Evolutionary conservation across 2,329 filamentous ascomycete species (phyloP).

Genomic region (Sporothrix globosa): DNA sequence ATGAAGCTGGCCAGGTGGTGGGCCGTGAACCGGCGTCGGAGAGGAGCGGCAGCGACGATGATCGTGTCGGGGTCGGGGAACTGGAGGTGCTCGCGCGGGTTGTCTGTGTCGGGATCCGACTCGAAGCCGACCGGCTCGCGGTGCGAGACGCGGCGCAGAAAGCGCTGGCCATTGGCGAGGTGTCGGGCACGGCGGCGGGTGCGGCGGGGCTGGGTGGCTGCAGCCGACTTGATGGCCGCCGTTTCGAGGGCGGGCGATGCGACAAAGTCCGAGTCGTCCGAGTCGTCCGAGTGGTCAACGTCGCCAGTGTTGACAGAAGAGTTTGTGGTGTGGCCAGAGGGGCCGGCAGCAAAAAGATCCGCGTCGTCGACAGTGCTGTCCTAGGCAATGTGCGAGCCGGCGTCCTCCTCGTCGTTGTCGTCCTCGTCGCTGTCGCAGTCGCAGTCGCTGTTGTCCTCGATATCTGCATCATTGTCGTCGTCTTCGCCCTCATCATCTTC

Average conservation of each 20-base stretch:
- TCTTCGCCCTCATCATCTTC: background rate
- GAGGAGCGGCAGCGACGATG: background rate
- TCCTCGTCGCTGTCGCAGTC: background rate
- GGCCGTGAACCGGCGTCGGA: no score
- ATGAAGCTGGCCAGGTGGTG: background rate
- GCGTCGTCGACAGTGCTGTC: background rate
- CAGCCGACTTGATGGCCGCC: no score
- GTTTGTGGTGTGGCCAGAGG: no score
- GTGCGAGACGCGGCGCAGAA: no score
- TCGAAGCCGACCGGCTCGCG: background rate
- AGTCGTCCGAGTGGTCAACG: background rate
- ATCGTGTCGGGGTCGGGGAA: background rate
- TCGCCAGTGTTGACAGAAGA: no score
- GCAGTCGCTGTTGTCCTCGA: background rate
- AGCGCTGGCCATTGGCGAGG: background rate
- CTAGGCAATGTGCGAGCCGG: background rate
- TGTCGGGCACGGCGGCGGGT: background rate
- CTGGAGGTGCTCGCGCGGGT: background rate
- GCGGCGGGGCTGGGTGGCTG: background rate
- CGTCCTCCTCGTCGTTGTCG: background rate
- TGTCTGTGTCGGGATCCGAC: background rate
- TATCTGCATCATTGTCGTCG: background rate
- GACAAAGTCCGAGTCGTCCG: background rate
- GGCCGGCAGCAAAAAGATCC: background rate
- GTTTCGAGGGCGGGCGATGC: no score